These are phyloP conservation scores for Mollisia scopiformis DNA, from an alignment of 2,329 filamentous ascomycete species.

Conservation along the genomic window DNA sequence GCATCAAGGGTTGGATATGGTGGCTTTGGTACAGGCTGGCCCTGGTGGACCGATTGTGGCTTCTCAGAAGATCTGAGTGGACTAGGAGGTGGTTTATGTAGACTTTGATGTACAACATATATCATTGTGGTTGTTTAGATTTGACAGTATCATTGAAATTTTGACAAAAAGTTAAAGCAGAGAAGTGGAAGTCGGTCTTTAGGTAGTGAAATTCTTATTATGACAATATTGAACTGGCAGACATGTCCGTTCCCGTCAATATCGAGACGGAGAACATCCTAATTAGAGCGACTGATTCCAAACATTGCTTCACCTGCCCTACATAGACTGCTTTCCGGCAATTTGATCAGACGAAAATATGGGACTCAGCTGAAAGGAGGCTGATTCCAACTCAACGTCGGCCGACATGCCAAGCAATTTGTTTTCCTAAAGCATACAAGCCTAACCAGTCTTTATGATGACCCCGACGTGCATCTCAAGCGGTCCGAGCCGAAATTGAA, in stretches of 20 bases:
- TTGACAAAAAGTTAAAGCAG: too few relatives aligned
- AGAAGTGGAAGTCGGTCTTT: not conserved
- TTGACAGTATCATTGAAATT: too few relatives aligned
- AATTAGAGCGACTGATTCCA: not conserved
- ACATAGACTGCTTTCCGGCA: not conserved
- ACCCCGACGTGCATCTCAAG: not conserved
- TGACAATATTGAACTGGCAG: too few relatives aligned
- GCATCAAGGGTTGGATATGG: not conserved
- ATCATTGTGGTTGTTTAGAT: not conserved
- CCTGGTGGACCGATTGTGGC: not conserved
- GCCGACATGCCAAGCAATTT: not conserved
- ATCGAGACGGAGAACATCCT: not conserved
- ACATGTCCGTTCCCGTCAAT: not conserved
- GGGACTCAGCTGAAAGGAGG: not conserved
- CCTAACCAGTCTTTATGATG: not conserved
- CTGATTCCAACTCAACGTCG: not conserved
- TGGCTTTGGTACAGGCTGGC: slow-evolving; percentile 1
- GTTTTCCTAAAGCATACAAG: not conserved
- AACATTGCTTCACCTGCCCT: not conserved
- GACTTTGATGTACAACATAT: not conserved
- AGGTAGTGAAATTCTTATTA: too few relatives aligned
- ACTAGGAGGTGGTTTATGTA: not conserved
- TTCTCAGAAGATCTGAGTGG: not conserved
- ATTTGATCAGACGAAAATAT: not conserved
- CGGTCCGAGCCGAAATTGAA: not conserved